Percentiles rank a stretch among this genome's conserved stretches.
phyloP scores from a whole-genome alignment of 2,329 filamentous ascomycete species.

The Intubia oerlemansii region DNA sequence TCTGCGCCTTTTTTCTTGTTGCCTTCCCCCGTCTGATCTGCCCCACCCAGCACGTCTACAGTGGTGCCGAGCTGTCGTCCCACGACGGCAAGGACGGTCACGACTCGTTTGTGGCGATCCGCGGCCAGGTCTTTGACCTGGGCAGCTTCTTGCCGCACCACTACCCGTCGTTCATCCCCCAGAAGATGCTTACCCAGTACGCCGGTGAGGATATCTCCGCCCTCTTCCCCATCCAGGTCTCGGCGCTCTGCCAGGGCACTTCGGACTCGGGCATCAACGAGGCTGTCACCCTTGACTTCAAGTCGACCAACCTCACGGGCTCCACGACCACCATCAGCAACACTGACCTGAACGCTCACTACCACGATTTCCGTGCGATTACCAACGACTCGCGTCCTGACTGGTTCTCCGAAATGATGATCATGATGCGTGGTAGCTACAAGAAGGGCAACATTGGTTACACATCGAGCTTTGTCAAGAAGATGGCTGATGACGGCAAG shows the following conservation, averaged over 20 bases:
- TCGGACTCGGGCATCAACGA: constrained; percentile 40
- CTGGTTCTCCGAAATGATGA: constrained; percentile 85
- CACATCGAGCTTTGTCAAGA: constrained; percentile 53
- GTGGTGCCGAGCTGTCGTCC: constrained; percentile 48
- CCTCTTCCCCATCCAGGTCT: constrained; percentile 88
- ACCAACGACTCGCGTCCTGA: constrained; percentile 66
- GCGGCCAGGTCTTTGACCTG: constrained; percentile 77
- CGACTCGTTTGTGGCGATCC: constrained; percentile 55
- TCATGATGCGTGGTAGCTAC: constrained; percentile 53
- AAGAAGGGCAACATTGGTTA: constrained; percentile 79
- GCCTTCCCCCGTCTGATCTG: constrained; percentile 76
- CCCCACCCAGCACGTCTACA: constrained; percentile 77
- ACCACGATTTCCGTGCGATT: constrained; percentile 82
- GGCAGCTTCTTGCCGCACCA: constrained; percentile 51
- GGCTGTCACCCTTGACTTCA: constrained; percentile 69
- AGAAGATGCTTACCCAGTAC: constrained; percentile 52
- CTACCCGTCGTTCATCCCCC: constrained; percentile 46
- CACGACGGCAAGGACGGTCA: constrained; percentile 51
- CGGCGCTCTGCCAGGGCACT: constrained; percentile 65
- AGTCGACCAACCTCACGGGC: constrained; percentile 51
- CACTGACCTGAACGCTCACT: constrained; percentile 52
- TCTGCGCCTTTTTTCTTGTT: constrained; percentile 76
- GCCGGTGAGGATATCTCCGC: constrained; percentile 71
- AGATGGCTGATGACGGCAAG: constrained; percentile 40
- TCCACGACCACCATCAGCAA: constrained; percentile 40